phyloP scores from a whole-genome alignment of 1,284 basidiomycete genomes.

The Spongiforma sp. region DNA sequence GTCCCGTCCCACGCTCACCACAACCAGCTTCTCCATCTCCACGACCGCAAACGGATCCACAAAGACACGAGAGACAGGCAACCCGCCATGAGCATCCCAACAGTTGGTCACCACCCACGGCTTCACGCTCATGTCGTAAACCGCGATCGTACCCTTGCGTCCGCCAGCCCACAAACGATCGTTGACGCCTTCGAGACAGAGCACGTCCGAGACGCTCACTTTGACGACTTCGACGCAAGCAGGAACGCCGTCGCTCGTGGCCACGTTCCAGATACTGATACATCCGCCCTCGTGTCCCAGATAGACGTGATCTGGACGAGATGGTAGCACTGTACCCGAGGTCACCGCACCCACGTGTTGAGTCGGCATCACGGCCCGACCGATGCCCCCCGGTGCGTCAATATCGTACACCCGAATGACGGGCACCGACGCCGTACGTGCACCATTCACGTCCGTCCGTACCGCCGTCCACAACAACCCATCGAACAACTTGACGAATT shows the following conservation, averaged over 20 bases:
- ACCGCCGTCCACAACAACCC: conserved; percentile 83
- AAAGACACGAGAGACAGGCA: conserved; percentile 74
- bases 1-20: conserved; percentile 83
- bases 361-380: conserved; percentile 55
- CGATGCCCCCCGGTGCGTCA: conserved; percentile 54
- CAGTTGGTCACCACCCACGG: conserved; percentile 91
- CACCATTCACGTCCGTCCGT: conserved; percentile 52
- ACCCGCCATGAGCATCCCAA: conserved; percentile 88
- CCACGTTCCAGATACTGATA: conserved; percentile 78
- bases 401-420: conserved; percentile 83
- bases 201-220: conserved; percentile 79
- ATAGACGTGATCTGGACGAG: conserved; percentile 71
- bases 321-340: conserved; percentile 78
- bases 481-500: conserved; percentile 75
- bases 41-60: conserved; percentile 79
- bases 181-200: conserved; percentile 82
- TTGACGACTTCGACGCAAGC: conserved; percentile 73
- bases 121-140: conserved; percentile 71
- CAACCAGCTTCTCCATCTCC: conserved; percentile 66
- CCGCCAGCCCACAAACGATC: conserved; percentile 86
- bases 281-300: conserved; percentile 95
- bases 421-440: conserved; percentile 58
- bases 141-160: conserved; percentile 83
- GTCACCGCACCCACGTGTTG: conserved; percentile 83
- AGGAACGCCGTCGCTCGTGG: conserved; percentile 54